Base-by-base conservation (phyloP, 495 filamentous ascomycete species). In the Acidiella bohemica region DNA sequence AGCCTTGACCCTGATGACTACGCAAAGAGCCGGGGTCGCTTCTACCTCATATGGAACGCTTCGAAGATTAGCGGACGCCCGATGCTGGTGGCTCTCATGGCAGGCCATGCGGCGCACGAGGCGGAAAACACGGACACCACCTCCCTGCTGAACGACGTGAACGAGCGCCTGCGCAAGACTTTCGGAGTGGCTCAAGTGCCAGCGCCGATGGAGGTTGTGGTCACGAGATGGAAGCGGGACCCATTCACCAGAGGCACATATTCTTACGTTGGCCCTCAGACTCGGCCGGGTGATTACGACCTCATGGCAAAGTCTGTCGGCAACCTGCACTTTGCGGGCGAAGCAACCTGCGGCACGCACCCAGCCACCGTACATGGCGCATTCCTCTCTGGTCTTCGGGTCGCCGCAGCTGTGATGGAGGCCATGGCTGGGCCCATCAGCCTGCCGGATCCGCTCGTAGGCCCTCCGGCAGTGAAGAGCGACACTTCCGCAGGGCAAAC, bases 21-120 rank as follows among this genome's bases (percentile, higher is more conserved):
- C 41, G 60, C 68, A 1, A 53, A 62, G 10, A 72, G 71, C 37
- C 67, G 80, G 41, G 90, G 90, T 13, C 78, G 87, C 8, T 93
- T 90, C 64, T 99, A 95, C 53, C 72, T 96, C 50, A 95, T 93
- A 72, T 96, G 93, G 75, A 96, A 99, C 54, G 81, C 84, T 42
- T 76, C 84, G 42, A 81, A 84, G 43, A 92, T 83, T 2, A 84
- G 81, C 34, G 90, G 90, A 5, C 67, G 85, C 23, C 90, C 90
- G 3, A 80, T 82, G 4, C 64, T 97, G 13, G 72, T 95, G 31
- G 92, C 85, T 13, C 72, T 99, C 23, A 95, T 99, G 92, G 85
- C 87, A 29, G 90, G 90, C 14, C 81, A 96, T 52, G 81, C 90
- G n/a, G 92, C 87, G 20, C 76, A 80, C 44, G 75, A 93, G 46